Conservation (phyloP, 108 stramenopile species). For the Nitzschia sp. region DNA sequence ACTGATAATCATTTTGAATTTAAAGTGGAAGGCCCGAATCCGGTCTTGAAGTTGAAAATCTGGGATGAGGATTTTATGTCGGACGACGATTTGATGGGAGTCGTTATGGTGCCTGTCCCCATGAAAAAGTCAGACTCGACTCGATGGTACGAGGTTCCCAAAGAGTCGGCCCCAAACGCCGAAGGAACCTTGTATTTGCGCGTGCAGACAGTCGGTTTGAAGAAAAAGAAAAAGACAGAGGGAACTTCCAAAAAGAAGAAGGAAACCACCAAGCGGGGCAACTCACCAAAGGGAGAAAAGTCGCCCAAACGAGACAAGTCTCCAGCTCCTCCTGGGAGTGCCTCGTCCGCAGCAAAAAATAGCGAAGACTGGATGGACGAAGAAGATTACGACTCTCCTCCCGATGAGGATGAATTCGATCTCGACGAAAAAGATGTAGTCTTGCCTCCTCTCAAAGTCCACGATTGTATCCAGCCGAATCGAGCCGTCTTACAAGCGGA, state of each 20-base stretch:
- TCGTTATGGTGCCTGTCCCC: slow-evolving; percentile 13
- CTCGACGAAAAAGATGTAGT: not conserved
- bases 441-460: not conserved
- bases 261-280: not conserved
- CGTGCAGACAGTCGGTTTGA: not conserved
- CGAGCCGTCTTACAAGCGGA: not conserved
- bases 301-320: too few relatives aligned
- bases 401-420: not conserved
- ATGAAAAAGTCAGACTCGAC: not conserved
- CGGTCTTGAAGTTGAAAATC: slow-evolving; percentile 19
- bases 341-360: not conserved
- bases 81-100: slow-evolving; percentile 37
- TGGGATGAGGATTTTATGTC: slow-evolving; percentile 34
- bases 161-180: slow-evolving; percentile 23
- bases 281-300: not conserved
- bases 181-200: not conserved
- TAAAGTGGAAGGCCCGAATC: not conserved
- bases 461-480: not conserved
- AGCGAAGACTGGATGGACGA: not conserved
- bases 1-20: slow-evolving; percentile 13
- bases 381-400: not conserved
- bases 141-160: slow-evolving; percentile 9
- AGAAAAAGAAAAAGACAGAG: not conserved
- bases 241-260: not conserved
- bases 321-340: too few relatives aligned